Conservation (phyloP, 805 yeast species). For the Pichia californica region DNA sequence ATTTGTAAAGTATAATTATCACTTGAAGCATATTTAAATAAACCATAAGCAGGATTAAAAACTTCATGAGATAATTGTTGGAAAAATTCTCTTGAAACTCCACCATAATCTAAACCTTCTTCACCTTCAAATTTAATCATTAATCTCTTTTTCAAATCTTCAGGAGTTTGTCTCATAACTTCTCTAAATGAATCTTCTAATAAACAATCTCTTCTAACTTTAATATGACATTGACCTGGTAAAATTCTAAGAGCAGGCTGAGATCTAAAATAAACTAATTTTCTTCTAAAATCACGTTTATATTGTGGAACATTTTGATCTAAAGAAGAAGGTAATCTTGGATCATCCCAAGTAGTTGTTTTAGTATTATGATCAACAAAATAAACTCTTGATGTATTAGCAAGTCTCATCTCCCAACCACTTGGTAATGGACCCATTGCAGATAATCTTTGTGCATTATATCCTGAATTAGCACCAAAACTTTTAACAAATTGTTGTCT, state of each 20-base stretch:
- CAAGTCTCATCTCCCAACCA: constrained; percentile 99
- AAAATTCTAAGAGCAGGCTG: constrained; percentile 95
- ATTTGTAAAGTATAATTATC: constrained; percentile 97
- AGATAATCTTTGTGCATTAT: constrained; percentile 96
- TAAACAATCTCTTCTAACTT: constrained; percentile 92
- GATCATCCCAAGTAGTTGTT: constrained; percentile 99
- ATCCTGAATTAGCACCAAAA: constrained; percentile 84
- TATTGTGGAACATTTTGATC: constrained; percentile 99
- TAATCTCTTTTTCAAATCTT: constrained; percentile 91
- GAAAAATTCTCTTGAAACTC: constrained; percentile 97
- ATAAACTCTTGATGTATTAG: constrained; percentile 96
- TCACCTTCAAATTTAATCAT: constrained; percentile 99
- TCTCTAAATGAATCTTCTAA: constrained; percentile 98
- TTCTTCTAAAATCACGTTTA: constrained; percentile 97
- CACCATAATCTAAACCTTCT: constrained; percentile 99
- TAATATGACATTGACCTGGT: constrained; percentile 98
- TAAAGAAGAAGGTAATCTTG: constrained; percentile 91
- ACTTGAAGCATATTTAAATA: constrained; percentile 95
- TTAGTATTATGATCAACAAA: constrained; percentile 98
- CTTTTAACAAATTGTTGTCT: constrained; percentile 97
- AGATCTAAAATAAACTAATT: constrained; percentile 93
- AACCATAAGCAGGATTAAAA: constrained; percentile 97
- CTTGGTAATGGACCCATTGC: constrained; percentile 97
- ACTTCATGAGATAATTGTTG: constrained; percentile 94
- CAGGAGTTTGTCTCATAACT: constrained; percentile 98